Percentiles rank a stretch among this genome's conserved stretches.
phyloP scores from a whole-genome alignment of 805 yeast genomes.

The Ogataea pignaliae region DNA sequence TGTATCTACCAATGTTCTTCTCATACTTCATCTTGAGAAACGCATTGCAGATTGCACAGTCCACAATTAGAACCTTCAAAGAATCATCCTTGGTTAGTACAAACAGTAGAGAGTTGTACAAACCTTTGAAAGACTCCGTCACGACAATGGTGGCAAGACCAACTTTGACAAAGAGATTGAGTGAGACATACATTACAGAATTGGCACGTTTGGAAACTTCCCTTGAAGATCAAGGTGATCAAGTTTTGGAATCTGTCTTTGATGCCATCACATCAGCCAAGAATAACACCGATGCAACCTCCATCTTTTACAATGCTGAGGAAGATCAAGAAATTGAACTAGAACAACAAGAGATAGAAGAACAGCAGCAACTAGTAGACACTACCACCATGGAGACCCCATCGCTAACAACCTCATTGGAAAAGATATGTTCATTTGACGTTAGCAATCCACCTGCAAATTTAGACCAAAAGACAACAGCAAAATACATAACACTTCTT shows the following conservation, averaged over 20 bases:
- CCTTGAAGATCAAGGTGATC: conserved; percentile 58
- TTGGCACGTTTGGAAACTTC: conserved; percentile 35
- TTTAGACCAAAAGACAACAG: neutral
- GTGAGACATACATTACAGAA: conserved; percentile 23
- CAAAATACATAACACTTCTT: conserved; percentile 13
- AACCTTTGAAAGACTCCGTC: conserved; percentile 6
- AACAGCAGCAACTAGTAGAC: conserved; percentile 3
- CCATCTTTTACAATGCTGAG: conserved; percentile 11
- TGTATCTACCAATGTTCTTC: conserved; percentile 63
- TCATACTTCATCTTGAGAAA: conserved; percentile 47
- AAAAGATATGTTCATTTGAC: conserved; percentile 10
- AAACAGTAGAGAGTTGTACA: conserved; percentile 12
- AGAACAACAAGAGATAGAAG: conserved; percentile 8
- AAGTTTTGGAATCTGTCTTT: conserved; percentile 58
- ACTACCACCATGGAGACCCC: conserved; percentile 5
- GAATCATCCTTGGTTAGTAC: conserved; percentile 26
- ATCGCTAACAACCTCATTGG: conserved; percentile 6
- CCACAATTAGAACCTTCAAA: conserved; percentile 25
- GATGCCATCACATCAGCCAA: conserved; percentile 45
- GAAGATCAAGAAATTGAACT: conserved; percentile 1
- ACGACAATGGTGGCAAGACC: conserved; percentile 14
- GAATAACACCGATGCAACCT: conserved; percentile 15
- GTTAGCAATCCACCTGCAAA: neutral
- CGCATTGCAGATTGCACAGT: conserved; percentile 33
- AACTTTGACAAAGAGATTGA: conserved; percentile 18